These are phyloP conservation scores for Hyaloperonospora arabidopsidis DNA, from an alignment of 352 stramenopile genomes.

Conservation along the genomic window DNA sequence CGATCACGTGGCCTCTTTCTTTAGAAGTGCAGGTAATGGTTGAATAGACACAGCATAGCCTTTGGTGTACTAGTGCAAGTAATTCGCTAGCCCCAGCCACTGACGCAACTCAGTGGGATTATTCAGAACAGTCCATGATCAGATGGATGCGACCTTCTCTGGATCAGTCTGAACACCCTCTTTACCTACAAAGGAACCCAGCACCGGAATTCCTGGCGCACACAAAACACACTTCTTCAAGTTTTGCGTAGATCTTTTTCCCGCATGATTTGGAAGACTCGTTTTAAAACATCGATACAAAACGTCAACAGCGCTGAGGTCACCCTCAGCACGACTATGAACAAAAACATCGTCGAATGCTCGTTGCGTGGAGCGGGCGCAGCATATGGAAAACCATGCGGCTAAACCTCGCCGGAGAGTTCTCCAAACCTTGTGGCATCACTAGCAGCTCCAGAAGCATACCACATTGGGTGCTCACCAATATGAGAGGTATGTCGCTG, in stretches of 20 bases:
- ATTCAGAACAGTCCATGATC: not conserved
- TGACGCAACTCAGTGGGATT: constrained; percentile 5
- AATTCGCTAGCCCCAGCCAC: constrained; percentile 19
- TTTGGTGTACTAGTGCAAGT: constrained; percentile 18
- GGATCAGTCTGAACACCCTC: constrained; percentile 8
- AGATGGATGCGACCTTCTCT: constrained; percentile 16
- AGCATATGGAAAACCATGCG: too few species aligned
- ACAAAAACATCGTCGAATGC: not conserved
- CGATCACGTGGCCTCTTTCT: not conserved
- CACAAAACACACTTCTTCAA: constrained; percentile 22
- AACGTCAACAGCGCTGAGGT: not conserved
- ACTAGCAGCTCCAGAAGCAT: too few species aligned
- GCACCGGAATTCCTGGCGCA: constrained; percentile 15
- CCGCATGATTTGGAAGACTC: constrained; percentile 16
- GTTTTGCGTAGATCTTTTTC: constrained; percentile 20
- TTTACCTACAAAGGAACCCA: constrained; percentile 15
- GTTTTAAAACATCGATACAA: not conserved
- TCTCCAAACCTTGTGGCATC: too few species aligned
- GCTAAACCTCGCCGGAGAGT: too few species aligned
- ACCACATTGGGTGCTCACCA: too few species aligned
- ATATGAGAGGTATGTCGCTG: too few species aligned
- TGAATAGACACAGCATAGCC: constrained; percentile 1
- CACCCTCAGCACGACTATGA: not conserved
- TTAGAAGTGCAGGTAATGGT: not conserved
- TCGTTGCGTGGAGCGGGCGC: not conserved